Evolutionary conservation across 495 filamentous ascomycete species (phyloP), one percentile per base, ranked within the genome.

Genomic region (Xylaria grammica): DNA sequence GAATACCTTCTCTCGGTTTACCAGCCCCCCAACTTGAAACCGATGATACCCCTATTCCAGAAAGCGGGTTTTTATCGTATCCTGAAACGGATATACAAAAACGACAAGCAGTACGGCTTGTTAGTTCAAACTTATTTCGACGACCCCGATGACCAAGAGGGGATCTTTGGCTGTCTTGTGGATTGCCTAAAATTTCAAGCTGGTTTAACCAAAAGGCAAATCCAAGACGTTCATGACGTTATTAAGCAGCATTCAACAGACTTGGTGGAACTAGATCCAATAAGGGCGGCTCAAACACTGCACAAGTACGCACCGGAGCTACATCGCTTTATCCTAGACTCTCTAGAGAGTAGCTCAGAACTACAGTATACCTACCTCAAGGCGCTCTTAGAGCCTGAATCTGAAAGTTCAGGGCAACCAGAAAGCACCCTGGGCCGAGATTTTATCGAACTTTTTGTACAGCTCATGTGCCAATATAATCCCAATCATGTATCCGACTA

Each of bases 1-100:
- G 95, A 99, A 74, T 98, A 98, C 76, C 81, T 99, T 15, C 83
- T 99, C 2, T 97, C 96, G 1, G 84, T 94, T 13, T 98, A 98
- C 70, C 92, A 93, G 53, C 95, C 96, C 4, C 87, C 94, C 13
- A 90, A 98, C 67, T 72, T 94, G 20, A 81, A 87, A 38, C 82
- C 79, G 29, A 78, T 97, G 68, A 86, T 98, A 13, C 88, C 91
- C 1, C 75, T 90, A 1, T 91, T 97, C 67, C 85, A 88, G 59
- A 81, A 89, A 66, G 95, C 96, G 4, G 86, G 87, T 8, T 99
- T 97, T 72, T 95, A 91, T 74, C 88, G 94, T n/a, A 93, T 99
- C 46, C 76, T 99, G 34, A 98, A 98, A 77, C 89, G 90, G 27
- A 91, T 91, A 30, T 97, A 96, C 71, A 87, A 86, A 66, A 80